phyloP scores from a whole-genome alignment of 805 yeast species.

The Hanseniaspora osmophila region DNA sequence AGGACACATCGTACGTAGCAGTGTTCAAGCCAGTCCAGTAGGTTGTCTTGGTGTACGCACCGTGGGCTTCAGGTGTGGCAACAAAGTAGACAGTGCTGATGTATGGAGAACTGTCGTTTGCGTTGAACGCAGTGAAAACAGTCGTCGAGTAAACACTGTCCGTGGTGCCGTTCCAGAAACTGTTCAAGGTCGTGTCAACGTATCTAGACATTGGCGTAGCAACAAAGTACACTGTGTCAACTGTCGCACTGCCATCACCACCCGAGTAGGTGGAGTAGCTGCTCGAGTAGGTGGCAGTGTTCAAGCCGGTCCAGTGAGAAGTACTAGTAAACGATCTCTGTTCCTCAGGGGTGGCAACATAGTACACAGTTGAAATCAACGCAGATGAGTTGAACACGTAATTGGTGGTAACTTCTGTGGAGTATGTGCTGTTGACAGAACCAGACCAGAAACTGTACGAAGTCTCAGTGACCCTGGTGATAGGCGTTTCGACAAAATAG shows the following conservation, averaged over 20 bases:
- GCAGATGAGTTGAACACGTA: conserved; percentile 1
- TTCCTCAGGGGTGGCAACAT: conserved; percentile 6
- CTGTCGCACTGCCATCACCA: conserved; percentile 2
- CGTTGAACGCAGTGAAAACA: conserved; percentile 1
- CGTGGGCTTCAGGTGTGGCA: conserved; percentile 7
- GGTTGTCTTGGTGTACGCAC: neutral
- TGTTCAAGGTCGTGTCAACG: neutral
- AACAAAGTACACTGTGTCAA: conserved; percentile 7
- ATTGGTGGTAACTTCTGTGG: conserved; percentile 1
- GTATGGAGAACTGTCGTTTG: conserved; percentile 3
- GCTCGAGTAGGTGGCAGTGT: conserved; percentile 3
- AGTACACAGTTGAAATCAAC: conserved; percentile 7
- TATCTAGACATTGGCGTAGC: conserved; percentile 8
- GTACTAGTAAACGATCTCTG: neutral
- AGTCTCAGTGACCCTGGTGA: neutral
- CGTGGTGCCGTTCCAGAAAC: conserved; percentile 5
- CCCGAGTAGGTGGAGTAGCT: neutral
- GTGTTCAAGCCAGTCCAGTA: conserved; percentile 2
- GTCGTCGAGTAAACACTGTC: conserved; percentile 3
- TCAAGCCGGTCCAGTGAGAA: conserved; percentile 3
- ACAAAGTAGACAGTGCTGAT: conserved; percentile 10
- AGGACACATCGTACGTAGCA: conserved; percentile 4
- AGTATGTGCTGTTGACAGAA: neutral
- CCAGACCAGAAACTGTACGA: conserved; percentile 1
- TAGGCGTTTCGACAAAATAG: conserved; percentile 9